A percentile compares a stretch with the other conserved stretches of the same genome.
These are phyloP conservation scores for Incumbomyces delicatus DNA, from an alignment of 2,329 filamentous ascomycete genomes.

Conservation along the genomic window DNA sequence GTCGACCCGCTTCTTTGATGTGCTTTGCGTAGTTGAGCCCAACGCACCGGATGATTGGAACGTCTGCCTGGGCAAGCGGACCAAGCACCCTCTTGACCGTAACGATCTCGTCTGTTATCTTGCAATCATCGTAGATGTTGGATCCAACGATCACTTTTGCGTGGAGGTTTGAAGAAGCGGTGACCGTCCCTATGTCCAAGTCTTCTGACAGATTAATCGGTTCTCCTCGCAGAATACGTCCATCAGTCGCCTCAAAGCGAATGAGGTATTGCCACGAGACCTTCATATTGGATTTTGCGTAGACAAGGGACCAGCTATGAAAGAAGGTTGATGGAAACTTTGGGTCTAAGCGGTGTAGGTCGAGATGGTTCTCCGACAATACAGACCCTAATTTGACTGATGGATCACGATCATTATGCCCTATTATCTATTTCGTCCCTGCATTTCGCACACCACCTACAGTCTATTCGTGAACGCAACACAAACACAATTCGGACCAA, in stretches of 20 bases:
- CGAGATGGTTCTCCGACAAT: no score
- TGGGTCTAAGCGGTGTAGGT: no score
- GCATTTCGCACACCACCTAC: no score
- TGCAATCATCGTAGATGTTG: slow-evolving; percentile 38
- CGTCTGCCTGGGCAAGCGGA: slow-evolving; percentile 79
- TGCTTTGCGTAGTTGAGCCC: slow-evolving; percentile 39
- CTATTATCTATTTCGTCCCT: no score
- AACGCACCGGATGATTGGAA: slow-evolving; percentile 54
- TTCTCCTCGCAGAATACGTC: slow-evolving; percentile 42
- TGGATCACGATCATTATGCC: no score
- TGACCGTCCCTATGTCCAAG: slow-evolving; percentile 40
- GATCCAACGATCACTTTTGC: slow-evolving; percentile 44
- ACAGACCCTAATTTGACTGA: no score
- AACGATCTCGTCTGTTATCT: slow-evolving; percentile 45
- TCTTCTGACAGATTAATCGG: slow-evolving; percentile 38
- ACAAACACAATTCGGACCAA: no score
- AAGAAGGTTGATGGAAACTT: no score
- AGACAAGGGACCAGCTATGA: no score
- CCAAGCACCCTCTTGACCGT: slow-evolving; percentile 65
- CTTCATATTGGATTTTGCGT: no score
- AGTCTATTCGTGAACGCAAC: no score
- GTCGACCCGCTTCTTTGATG: slow-evolving; percentile 33
- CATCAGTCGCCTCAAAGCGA: slow-evolving; percentile 45
- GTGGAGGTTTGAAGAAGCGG: slow-evolving; percentile 38
- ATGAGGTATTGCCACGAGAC: slow-evolving; percentile 43